These are phyloP conservation scores for Micractinium conductrix DNA, from an alignment of 139 green algal species.

Conservation along the genomic window DNA sequence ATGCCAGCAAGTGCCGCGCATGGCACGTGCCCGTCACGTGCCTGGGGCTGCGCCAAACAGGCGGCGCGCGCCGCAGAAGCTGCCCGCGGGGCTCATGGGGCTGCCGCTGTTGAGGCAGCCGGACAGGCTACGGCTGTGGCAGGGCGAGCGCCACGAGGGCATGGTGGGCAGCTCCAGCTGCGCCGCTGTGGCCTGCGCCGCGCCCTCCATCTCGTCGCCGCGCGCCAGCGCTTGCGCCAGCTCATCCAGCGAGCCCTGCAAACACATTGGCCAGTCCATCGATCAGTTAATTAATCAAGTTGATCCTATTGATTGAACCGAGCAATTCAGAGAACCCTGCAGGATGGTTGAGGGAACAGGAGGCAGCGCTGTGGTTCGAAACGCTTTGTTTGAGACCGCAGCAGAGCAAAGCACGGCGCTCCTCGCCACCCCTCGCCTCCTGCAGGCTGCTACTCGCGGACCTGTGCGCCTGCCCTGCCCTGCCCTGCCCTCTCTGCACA, in stretches of 20 bases:
- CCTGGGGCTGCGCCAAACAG: background rate
- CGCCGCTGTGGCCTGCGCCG: background rate
- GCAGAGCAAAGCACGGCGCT: too few species aligned
- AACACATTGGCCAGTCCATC: too few species aligned
- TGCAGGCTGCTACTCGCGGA: background rate
- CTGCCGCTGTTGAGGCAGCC: background rate
- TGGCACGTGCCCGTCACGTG: too few species aligned
- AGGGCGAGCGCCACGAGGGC: background rate
- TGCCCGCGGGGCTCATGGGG: background rate
- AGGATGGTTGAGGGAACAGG: too few species aligned
- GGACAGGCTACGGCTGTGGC: background rate
- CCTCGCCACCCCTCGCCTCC: background rate
- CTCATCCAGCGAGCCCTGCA: background rate
- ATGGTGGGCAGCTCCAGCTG: background rate
- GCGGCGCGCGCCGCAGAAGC: too few species aligned
- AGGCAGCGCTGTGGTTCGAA: too few species aligned
- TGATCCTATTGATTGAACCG: too few species aligned
- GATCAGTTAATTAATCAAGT: too few species aligned
- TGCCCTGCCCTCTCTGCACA: too few species aligned
- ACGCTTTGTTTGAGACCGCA: too few species aligned
- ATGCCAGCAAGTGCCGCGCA: too few species aligned
- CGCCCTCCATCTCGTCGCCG: background rate
- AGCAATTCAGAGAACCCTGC: too few species aligned
- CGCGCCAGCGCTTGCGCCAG: background rate
- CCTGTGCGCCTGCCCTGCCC: background rate